phyloP scores from a whole-genome alignment of 495 filamentous ascomycete genomes.

The Trichoderma reesei region DNA sequence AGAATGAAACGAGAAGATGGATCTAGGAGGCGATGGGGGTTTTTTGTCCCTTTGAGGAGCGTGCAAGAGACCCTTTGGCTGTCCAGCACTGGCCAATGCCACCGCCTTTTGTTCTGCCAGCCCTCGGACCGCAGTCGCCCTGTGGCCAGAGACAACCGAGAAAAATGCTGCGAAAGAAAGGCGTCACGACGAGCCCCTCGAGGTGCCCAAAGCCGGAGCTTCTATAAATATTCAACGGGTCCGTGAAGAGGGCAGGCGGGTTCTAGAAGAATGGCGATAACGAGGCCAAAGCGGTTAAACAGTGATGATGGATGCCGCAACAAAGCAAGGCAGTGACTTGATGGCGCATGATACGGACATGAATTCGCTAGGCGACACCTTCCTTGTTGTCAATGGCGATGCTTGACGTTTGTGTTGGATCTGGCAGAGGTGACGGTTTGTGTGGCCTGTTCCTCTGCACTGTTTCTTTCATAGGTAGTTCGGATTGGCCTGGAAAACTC shows the following conservation, averaged over 20 bases:
- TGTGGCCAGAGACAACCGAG: not conserved
- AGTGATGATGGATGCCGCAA: not conserved
- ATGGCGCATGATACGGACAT: not conserved
- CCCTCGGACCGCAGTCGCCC: not conserved
- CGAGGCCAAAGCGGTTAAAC: not conserved
- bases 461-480: no score
- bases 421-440: no score
- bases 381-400: not conserved
- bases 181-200: not conserved
- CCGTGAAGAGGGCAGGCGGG: not conserved
- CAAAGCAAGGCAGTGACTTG: not conserved
- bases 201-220: not conserved
- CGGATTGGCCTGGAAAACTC: not conserved
- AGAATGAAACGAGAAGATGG: not conserved
- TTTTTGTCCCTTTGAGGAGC: not conserved
- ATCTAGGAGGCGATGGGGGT: not conserved
- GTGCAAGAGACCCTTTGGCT: not conserved
- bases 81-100: not conserved
- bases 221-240: not conserved
- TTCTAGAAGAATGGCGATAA: not conserved
- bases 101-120: slow-evolving; percentile 8
- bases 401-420: not conserved
- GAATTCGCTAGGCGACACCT: not conserved
- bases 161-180: not conserved
- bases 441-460: no score